Evolutionary conservation across 2,329 filamentous ascomycete genomes (phyloP), one percentile per base, ranked within the genome.

Genomic region (Passalora sequoiae): DNA sequence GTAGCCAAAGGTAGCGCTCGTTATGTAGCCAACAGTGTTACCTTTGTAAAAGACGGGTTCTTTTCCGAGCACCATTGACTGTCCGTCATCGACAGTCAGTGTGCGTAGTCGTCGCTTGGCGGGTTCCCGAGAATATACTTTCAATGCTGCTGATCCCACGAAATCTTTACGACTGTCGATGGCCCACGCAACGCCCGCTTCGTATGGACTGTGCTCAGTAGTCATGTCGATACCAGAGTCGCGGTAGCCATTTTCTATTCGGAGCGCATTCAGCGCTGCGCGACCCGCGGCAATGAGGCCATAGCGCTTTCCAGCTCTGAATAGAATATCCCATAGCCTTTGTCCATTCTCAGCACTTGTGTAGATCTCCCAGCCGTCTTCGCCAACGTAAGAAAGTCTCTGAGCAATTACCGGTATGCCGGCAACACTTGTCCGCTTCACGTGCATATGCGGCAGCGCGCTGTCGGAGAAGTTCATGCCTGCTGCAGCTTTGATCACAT

Each of bases 311-410:
- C 79, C 78, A 1, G 76, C 75, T 22, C 71, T 59, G 67, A 65
- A 80, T 1, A 83, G 60, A 0, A 67, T 66, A 48, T 82, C 78
- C 80, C 80, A 83, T 0, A 83, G 64, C 1, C 69, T 65, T 9
- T 70, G 70, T 0, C 79, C 78, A 29, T 75, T 71, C 19, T 82
- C 79, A 0, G 79, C 74, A 24, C 68, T 78, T 1, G 78, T 70
- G 46, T 80, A 76, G 15, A 83, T 70, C 56, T 83, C 79, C 77
- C 77, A 83, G 1, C 80, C 79, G 0, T 69, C 62, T 51, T 83
- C 79, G 4, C 80, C 79, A 3, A 83, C 75, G 38, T 76, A 78
- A 0, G 78, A 82, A 27, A 79, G 68, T 2, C 76, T 69, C 54
- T 80, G 70, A 0, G 69, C 69, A 0, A 68, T 74, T 2, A 80